Base-by-base conservation (phyloP, 352 stramenopile genomes). In the Pythium guiyangense region DNA sequence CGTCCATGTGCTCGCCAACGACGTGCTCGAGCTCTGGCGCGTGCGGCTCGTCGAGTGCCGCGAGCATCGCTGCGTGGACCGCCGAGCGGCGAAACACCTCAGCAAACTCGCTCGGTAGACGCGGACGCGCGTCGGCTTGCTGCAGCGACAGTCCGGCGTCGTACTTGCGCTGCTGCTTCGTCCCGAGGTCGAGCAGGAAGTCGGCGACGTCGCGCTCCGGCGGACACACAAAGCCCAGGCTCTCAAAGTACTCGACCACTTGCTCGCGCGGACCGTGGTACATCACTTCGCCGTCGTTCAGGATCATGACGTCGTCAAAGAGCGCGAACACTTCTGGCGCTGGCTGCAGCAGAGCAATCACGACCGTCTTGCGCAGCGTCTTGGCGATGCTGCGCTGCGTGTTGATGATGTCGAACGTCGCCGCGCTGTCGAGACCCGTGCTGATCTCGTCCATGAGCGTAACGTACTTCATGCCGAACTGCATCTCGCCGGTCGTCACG, bases 291-390 rank as follows among this genome's bases (percentile, higher is more conserved):
- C 70, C 70, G 0, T 77, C 66, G 44, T 77, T 81, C 45, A 86
- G 39, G 43, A 86, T 63, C 17, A 84, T 26, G 0, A 84, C 69
- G 59, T 79, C 57, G 57, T 84, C 75, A 42, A 86, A 86, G 2
- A 86, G 55, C 2, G 69, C 62, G 42, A 79, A 78, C 1, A 86
- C 69, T 18, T 83, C 73, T 0, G 70, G 75, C 1, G 92, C 73
- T 2, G 70, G 70, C 67, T 98, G 76, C 9, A 97, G 65, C 34
- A 98, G 62, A 0, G 86, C 79, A 17, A 97, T 79, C 2, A 88
- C 76, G 11, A 77, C 52, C 0, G 76, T 85, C 50, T 77, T 74
- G 14, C 66, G 62, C 8, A 89, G 42, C 12, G 26, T 71, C 55
- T 84, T 68, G 25, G 78, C 76, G 9, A 87, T 71, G 18, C 59